A percentile compares a stretch with the other conserved stretches of the same genome.
phyloP scores from a whole-genome alignment of 805 yeast genomes.

The Citeromyces matritensis region DNA sequence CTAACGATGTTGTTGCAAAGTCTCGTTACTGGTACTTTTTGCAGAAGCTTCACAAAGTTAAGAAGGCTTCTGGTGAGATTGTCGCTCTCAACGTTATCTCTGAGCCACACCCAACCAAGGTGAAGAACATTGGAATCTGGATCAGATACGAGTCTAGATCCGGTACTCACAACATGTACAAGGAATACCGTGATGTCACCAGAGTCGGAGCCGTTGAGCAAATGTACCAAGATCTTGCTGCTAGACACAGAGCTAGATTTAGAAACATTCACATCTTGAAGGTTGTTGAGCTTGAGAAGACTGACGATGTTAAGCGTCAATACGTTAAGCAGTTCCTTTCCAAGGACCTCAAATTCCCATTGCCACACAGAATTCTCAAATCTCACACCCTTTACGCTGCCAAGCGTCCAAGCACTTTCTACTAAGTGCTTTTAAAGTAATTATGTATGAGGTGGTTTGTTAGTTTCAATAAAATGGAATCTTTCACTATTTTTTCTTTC shows the following conservation, averaged over 20 bases:
- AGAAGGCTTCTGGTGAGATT: slow-evolving; percentile 99
- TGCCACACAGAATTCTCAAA: slow-evolving; percentile 98
- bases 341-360: slow-evolving; percentile 97
- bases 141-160: slow-evolving; percentile 99
- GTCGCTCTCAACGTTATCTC: slow-evolving; percentile 82
- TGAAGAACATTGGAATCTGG: slow-evolving; percentile 99
- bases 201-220: slow-evolving; percentile 98
- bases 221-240: slow-evolving; percentile 99
- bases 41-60: slow-evolving; percentile 98
- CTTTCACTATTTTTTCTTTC: too few relatives aligned
- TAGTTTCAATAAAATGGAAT: too few relatives aligned
- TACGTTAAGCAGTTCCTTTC: slow-evolving; percentile 94
- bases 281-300: slow-evolving; percentile 97
- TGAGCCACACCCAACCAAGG: slow-evolving; percentile 97
- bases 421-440: slow-evolving; percentile 33
- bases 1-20: slow-evolving; percentile 97
- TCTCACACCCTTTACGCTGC: slow-evolving; percentile 76
- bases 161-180: slow-evolving; percentile 99
- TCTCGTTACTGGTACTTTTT: slow-evolving; percentile 99
- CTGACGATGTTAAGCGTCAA: slow-evolving; percentile 98
- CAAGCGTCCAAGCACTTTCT: slow-evolving; percentile 95
- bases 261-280: slow-evolving; percentile 98
- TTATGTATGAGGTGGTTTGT: too few relatives aligned
- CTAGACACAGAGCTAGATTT: slow-evolving; percentile 99
- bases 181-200: slow-evolving; percentile 99